phyloP scores from a whole-genome alignment of 176 grass and related monocot species.

The Oryza brachyantha region DNA sequence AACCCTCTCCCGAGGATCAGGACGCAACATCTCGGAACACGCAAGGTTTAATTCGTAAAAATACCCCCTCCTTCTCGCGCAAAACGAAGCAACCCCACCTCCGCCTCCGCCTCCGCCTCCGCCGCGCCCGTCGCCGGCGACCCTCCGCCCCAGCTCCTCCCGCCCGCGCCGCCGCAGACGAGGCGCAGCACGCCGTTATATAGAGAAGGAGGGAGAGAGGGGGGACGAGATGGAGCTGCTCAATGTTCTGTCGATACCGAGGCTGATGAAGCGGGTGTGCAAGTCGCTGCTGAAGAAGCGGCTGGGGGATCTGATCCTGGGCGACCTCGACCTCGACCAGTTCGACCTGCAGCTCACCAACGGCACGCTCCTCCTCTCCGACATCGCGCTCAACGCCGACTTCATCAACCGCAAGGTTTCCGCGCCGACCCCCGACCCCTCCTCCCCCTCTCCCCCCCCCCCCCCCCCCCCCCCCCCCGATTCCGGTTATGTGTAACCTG shows the following conservation, averaged over 20 bases:
- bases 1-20: constrained; percentile 1
- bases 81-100: constrained; percentile 11
- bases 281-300: constrained; percentile 94
- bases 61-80: background rate
- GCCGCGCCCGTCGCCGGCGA: background rate
- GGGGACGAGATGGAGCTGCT: constrained; percentile 40
- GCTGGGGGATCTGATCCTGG: constrained; percentile 87
- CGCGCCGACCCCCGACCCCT: too few species aligned
- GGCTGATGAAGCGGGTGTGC: constrained; percentile 75
- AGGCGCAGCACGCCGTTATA: background rate
- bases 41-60: constrained; percentile 13
- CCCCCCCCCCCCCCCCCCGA: too few species aligned
- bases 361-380: constrained; percentile 67
- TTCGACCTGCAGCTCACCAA: constrained; percentile 80
- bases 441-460: too few species aligned
- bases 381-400: constrained; percentile 87
- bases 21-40: background rate
- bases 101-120: background rate
- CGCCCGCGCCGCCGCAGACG: background rate
- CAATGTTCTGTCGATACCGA: constrained; percentile 42
- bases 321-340: constrained; percentile 92
- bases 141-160: background rate
- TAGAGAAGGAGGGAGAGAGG: background rate
- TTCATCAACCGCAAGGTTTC: constrained; percentile 90
- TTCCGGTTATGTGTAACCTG: background rate